Conservation (phyloP, 306 rosid genomes). For the Abrus precatorius region DNA sequence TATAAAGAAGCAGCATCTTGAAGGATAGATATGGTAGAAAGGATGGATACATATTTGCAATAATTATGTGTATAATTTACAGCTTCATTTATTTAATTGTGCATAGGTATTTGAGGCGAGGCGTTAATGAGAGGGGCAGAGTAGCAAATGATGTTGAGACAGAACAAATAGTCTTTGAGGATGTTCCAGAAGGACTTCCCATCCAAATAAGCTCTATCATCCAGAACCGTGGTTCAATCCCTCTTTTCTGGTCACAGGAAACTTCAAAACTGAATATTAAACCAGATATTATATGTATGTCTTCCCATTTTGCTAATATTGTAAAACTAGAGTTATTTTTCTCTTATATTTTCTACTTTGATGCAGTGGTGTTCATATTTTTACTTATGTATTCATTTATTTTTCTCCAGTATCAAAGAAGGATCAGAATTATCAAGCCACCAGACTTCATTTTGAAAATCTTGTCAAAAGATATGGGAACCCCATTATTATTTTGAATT, state of each 20-base stretch:
- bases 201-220: conserved; percentile 83
- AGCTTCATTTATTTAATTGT: conserved; percentile 26
- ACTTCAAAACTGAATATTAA: conserved; percentile 87
- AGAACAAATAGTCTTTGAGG: conserved; percentile 85
- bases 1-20: conserved; percentile 3
- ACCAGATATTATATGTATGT: conserved; percentile 89
- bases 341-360: conserved; percentile 34
- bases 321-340: conserved; percentile 13
- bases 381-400: conserved; percentile 40
- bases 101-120: conserved; percentile 88
- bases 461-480: conserved; percentile 90
- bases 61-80: conserved; percentile 10
- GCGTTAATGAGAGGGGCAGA: conserved; percentile 94
- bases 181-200: conserved; percentile 70
- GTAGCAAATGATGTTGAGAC: conserved; percentile 99
- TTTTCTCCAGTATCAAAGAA: conserved; percentile 76
- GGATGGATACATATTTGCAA: conserved; percentile 30
- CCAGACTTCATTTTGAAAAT: conserved; percentile 93
- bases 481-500: conserved; percentile 92
- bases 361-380: conserved; percentile 14
- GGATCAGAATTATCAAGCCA: conserved; percentile 85
- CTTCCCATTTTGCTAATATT: conserved; percentile 35
- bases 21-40: conserved; percentile 35
- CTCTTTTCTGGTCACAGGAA: conserved; percentile 99
- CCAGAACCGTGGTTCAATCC: conserved; percentile 97